These are phyloP conservation scores for Moesziomyces sp. DNA, from an alignment of 1,284 basidiomycete genomes.

Conservation along the genomic window DNA sequence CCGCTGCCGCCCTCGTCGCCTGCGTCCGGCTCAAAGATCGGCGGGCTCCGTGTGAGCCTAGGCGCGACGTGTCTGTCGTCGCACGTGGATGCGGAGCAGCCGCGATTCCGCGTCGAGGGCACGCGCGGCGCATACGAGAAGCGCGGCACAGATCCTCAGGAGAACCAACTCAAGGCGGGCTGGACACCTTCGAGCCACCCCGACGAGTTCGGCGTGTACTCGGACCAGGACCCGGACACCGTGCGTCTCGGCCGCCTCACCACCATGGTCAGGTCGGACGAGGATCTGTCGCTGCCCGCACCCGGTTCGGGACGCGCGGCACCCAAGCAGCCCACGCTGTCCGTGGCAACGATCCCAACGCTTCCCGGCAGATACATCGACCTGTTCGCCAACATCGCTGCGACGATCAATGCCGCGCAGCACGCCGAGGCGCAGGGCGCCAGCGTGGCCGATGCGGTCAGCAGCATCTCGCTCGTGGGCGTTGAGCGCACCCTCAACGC, in stretches of 20 bases:
- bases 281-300: constrained; percentile 29
- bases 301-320: constrained; percentile 18
- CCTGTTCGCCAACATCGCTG: constrained; percentile 60
- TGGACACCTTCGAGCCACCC: constrained; percentile 54
- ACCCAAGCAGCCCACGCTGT: constrained; percentile 55
- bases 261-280: constrained; percentile 30
- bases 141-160: constrained; percentile 64
- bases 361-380: constrained; percentile 62
- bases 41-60: constrained; percentile 53
- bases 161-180: constrained; percentile 63
- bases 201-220: constrained; percentile 62
- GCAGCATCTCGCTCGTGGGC: constrained; percentile 33
- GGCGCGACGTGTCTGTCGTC: constrained; percentile 61
- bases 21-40: constrained; percentile 52
- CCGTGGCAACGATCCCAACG: constrained; percentile 56
- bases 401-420: constrained; percentile 49
- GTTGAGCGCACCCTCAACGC: constrained; percentile 49
- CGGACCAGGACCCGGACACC: constrained; percentile 46
- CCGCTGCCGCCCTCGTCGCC: constrained; percentile 52
- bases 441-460: constrained; percentile 24
- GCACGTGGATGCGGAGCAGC: constrained; percentile 61
- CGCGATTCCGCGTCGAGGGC: constrained; percentile 60
- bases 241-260: constrained; percentile 57
- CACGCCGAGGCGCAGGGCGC: constrained; percentile 29
- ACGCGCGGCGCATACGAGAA: constrained; percentile 62